Conservation (phyloP, 116 monocot species). For the Cymodocea nodosa region DNA sequence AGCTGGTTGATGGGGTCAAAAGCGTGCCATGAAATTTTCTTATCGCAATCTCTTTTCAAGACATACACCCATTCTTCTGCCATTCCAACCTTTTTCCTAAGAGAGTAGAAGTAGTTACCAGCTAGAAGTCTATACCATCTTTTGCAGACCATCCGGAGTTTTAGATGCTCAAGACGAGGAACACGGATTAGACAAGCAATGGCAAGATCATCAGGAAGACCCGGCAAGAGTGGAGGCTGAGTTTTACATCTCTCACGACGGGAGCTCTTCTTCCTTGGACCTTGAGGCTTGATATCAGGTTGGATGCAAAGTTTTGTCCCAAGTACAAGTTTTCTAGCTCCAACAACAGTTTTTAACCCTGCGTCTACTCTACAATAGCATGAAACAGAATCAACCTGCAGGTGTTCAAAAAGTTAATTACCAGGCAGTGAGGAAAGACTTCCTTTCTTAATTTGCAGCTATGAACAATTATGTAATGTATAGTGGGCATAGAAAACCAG, state of each 20-base stretch:
- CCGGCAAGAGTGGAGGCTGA: slow-evolving; percentile 22
- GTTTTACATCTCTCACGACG: slow-evolving; percentile 17
- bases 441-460: not conserved
- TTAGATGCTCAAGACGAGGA: slow-evolving; percentile 32
- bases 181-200: slow-evolving; percentile 31
- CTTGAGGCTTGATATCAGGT: slow-evolving; percentile 22
- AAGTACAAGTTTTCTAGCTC: slow-evolving; percentile 78
- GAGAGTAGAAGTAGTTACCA: slow-evolving; percentile 31
- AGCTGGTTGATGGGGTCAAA: slow-evolving; percentile 33
- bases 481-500: not conserved
- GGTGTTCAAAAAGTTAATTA: not conserved
- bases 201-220: slow-evolving; percentile 39
- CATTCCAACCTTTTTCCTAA: slow-evolving; percentile 25
- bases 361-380: slow-evolving; percentile 79
- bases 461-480: not conserved
- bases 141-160: slow-evolving; percentile 30
- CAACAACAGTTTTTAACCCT: slow-evolving; percentile 78
- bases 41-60: slow-evolving; percentile 32
- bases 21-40: slow-evolving; percentile 34
- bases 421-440: not conserved
- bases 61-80: slow-evolving; percentile 44
- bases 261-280: slow-evolving; percentile 16
- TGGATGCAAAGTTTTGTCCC: slow-evolving; percentile 80
- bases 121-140: slow-evolving; percentile 29
- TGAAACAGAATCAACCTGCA: slow-evolving; percentile 84